Evolutionary conservation across 805 yeast genomes (phyloP), one percentile per base, ranked within the genome.

Genomic region (Metschnikowia drakensbergensis): DNA sequence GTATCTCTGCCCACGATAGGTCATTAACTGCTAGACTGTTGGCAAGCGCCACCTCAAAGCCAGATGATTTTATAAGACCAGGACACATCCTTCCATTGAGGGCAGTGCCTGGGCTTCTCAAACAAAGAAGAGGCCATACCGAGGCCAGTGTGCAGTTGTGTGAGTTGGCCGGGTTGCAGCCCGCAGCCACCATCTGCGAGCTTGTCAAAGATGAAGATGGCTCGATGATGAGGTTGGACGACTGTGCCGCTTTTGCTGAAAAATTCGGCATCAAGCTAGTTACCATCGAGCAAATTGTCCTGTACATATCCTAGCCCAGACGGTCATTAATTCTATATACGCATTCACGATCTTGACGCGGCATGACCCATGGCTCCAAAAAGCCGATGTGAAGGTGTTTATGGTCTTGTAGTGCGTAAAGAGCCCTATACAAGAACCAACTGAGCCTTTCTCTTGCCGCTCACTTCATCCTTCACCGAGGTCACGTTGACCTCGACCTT

Each of bases 101-200:
- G 58, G 98, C 98, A 3, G 86, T 77, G 22, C 86, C 86, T 25
- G 96, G 96, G 0, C 84, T 96, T 45, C 81, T 94, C 49, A 72
- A 82, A 48, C 70, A 72, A 43, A 86, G 99, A 74, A 75, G 87
- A 49, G 99, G 99, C 11, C 99, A 94, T 65, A 94, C 99, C 8
- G 99, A 94, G 71, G 98, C 99, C 13, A 90, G 89, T 27, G 96
- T 94, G 6, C 96, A 92, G 63, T 75, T 94, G 54, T 84, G 96
- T 63, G 71, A 72, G 60, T 74, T 91, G 60, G 77, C 92, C 5
- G 90, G 89, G 0, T 74, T 87, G 57, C 80, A 80, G 54, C 96
- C 94, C 1, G 99, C 89, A 1, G 96, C 87, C 11, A 94, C 86
- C 33, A 92, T 94, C 58, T 88, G 98, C 67, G 99, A 94, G 71